phyloP scores from a whole-genome alignment of 2,329 filamentous ascomycete genomes.

The Penicillium sclerotigenum region DNA sequence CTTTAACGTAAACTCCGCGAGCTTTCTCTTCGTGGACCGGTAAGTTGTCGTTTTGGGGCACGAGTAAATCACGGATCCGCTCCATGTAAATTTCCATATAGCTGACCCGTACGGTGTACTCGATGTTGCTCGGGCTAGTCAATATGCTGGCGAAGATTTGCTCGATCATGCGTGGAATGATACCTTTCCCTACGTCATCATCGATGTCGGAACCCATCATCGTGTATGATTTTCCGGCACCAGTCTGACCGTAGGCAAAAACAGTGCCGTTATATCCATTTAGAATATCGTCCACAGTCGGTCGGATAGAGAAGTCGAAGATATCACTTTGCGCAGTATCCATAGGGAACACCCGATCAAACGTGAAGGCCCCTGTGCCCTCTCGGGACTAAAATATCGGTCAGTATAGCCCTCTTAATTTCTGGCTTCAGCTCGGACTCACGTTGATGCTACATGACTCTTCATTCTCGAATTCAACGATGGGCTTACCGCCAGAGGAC shows the following conservation, averaged over 20 bases:
- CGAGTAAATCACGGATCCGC: slow-evolving; percentile 86
- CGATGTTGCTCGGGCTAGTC: slow-evolving; percentile 85
- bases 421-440: slow-evolving; percentile 32
- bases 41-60: slow-evolving; percentile 91
- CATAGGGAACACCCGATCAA: slow-evolving; percentile 97
- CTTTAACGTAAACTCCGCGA: slow-evolving; percentile 93
- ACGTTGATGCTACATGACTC: slow-evolving; percentile 87
- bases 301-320: slow-evolving; percentile 95
- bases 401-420: slow-evolving; percentile 22
- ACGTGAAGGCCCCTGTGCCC: slow-evolving; percentile 82
- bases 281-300: slow-evolving; percentile 95
- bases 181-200: slow-evolving; percentile 80
- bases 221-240: slow-evolving; percentile 97
- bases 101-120: slow-evolving; percentile 97
- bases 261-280: slow-evolving; percentile 99
- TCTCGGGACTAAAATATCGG: slow-evolving; percentile 66
- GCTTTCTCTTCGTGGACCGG: slow-evolving; percentile 98
- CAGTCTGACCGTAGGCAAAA: slow-evolving; percentile 97
- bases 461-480: slow-evolving; percentile 82
- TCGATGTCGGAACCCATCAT: slow-evolving; percentile 98
- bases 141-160: slow-evolving; percentile 97
- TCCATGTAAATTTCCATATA: slow-evolving; percentile 99
- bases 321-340: slow-evolving; percentile 84
- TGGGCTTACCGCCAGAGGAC: slow-evolving; percentile 82
- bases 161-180: slow-evolving; percentile 94